These are phyloP conservation scores for Oryza coarctata DNA, from an alignment of 176 grass and related monocot genomes.

Conservation along the genomic window DNA sequence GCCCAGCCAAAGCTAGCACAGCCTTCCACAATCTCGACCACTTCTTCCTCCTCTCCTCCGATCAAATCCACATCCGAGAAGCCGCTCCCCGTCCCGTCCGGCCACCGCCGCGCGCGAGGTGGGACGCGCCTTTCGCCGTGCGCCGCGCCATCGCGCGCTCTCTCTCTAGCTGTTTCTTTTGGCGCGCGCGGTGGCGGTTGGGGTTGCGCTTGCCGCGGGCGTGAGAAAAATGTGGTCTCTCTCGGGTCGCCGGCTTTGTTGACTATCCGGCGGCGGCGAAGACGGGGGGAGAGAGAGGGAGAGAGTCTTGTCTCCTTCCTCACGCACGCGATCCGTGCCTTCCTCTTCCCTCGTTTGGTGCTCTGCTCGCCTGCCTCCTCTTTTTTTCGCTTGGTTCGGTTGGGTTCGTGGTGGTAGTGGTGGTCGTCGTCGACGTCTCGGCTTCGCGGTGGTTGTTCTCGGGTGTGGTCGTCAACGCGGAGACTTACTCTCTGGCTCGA, in stretches of 20 bases:
- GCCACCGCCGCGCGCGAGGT: slow-evolving; percentile 31
- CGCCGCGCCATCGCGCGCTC: not conserved
- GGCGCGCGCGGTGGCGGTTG: not conserved
- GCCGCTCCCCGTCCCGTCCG: too few species aligned
- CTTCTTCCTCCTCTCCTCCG: not conserved
- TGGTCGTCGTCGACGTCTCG: slow-evolving; percentile 33
- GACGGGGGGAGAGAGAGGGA: not conserved
- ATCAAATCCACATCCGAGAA: slow-evolving; percentile 47
- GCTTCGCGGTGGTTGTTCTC: not conserved
- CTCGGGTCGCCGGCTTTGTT: slow-evolving; percentile 28
- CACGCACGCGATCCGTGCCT: not conserved
- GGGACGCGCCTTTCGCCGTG: slow-evolving; percentile 22
- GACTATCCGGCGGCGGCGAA: slow-evolving; percentile 16
- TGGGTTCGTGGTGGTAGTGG: not conserved
- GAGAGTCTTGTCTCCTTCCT: slow-evolving; percentile 6
- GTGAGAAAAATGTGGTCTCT: slow-evolving; percentile 1
- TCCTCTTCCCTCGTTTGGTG: slow-evolving; percentile 31
- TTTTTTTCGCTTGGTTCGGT: slow-evolving; percentile 10
- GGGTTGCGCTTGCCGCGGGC: not conserved
- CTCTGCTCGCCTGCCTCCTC: not conserved
- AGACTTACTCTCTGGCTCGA: not conserved
- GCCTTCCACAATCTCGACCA: not conserved
- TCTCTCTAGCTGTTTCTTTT: not conserved
- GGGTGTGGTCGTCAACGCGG: slow-evolving; percentile 26
- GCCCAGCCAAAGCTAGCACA: not conserved